Percentiles rank a stretch among this genome's conserved stretches.
phyloP scores from a whole-genome alignment of 805 yeast species.

The Wickerhamomyces strasburgensis region DNA sequence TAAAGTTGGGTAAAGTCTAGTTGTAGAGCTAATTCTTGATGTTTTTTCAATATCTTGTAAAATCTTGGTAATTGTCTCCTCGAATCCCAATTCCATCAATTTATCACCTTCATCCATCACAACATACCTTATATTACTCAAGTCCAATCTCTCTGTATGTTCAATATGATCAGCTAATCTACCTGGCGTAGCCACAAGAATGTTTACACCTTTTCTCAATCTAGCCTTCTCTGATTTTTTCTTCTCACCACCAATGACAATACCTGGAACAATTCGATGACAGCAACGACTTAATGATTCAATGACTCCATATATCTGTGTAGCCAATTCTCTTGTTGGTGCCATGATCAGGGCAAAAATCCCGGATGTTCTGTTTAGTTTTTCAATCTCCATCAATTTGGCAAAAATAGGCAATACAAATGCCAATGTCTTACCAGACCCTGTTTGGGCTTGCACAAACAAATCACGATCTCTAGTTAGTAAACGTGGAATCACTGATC shows the following conservation, averaged over 20 bases:
- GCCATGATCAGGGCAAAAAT: slow-evolving; percentile 83
- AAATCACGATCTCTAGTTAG: slow-evolving; percentile 49
- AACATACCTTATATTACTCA: slow-evolving; percentile 76
- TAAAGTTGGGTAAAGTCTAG: slow-evolving; percentile 44
- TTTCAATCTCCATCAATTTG: slow-evolving; percentile 54
- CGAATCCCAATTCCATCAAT: slow-evolving; percentile 93
- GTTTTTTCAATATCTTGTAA: slow-evolving; percentile 49
- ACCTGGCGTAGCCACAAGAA: slow-evolving; percentile 97
- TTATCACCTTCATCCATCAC: slow-evolving; percentile 96
- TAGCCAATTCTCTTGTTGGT: slow-evolving; percentile 94
- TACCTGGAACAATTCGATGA: slow-evolving; percentile 89
- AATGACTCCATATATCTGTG: slow-evolving; percentile 79
- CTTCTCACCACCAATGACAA: slow-evolving; percentile 97
- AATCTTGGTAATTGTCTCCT: slow-evolving; percentile 82
- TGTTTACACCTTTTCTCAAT: slow-evolving; percentile 89
- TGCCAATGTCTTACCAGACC: slow-evolving; percentile 94
- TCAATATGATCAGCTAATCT: slow-evolving; percentile 91
- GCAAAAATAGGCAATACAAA: slow-evolving; percentile 80
- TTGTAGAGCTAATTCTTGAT: slow-evolving; percentile 33
- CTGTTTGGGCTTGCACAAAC: slow-evolving; percentile 95
- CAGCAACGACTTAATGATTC: slow-evolving; percentile 69
- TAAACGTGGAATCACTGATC: slow-evolving; percentile 66
- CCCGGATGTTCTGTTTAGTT: slow-evolving; percentile 61
- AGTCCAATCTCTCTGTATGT: slow-evolving; percentile 71
- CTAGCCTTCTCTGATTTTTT: slow-evolving; percentile 96